These are phyloP conservation scores for Primulina eburnea DNA, from an alignment of 257 asterid species.

Conservation along the genomic window DNA sequence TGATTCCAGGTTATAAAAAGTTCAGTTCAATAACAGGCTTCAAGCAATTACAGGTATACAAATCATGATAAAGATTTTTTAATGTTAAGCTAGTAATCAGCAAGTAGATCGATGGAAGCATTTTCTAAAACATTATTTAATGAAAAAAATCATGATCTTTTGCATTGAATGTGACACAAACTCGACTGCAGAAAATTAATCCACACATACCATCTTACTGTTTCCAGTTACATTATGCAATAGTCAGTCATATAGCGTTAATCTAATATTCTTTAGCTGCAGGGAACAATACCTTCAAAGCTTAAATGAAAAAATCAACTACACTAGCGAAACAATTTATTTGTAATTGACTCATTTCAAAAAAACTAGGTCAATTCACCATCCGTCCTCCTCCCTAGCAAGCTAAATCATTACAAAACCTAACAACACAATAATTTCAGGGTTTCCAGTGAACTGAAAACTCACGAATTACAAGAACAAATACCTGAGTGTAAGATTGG, in stretches of 20 bases:
- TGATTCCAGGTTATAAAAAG: neutral
- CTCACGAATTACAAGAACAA: neutral
- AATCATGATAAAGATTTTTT: neutral
- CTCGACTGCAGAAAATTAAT: neutral
- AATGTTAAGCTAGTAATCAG: neutral
- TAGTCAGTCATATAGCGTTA: neutral
- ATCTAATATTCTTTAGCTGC: neutral
- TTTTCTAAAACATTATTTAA: neutral
- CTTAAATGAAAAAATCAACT: conserved; percentile 17
- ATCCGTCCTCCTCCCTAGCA: conserved; percentile 10
- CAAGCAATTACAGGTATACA: neutral
- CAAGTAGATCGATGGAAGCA: neutral
- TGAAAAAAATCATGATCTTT: conserved; percentile 3
- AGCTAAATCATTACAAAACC: conserved; percentile 9
- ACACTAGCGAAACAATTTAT: conserved; percentile 10
- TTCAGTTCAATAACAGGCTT: neutral
- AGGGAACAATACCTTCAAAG: conserved; percentile 13
- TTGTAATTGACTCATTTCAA: neutral
- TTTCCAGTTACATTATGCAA: neutral
- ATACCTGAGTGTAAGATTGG: conserved; percentile 56
- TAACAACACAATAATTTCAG: neutral
- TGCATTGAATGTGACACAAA: neutral
- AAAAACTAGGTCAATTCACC: conserved; percentile 8
- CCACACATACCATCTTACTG: neutral
- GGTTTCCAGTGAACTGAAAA: neutral